Conservation (phyloP, 352 stramenopile species). For the Phytopythium ostracodes region DNA sequence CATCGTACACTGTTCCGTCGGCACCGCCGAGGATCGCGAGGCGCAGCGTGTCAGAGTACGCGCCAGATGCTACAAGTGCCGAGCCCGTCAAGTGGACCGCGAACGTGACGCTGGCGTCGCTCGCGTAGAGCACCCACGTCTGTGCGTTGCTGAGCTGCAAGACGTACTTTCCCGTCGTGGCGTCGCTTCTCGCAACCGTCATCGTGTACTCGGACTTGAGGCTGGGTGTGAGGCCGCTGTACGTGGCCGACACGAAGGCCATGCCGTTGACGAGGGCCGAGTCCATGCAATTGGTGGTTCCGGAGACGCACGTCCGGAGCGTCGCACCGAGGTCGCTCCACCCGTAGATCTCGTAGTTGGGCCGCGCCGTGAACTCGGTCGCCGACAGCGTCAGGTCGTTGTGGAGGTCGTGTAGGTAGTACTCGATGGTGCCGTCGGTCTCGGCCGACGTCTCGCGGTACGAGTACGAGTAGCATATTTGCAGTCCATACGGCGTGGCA, state of each 20-base stretch:
- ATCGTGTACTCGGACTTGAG: constrained; percentile 52
- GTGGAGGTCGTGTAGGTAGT: constrained; percentile 51
- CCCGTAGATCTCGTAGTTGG: constrained; percentile 57
- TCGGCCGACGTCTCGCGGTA: constrained; percentile 40
- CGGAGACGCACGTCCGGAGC: constrained; percentile 44
- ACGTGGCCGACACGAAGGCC: constrained; percentile 64
- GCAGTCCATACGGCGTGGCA: constrained; percentile 42
- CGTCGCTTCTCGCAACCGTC: constrained; percentile 30
- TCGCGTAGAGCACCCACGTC: constrained; percentile 73
- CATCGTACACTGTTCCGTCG: constrained; percentile 43
- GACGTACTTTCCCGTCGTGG: constrained; percentile 44
- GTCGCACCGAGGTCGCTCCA: constrained; percentile 63
- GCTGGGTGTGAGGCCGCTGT: constrained; percentile 45
- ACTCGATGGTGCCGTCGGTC: constrained; percentile 49
- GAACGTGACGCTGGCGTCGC: constrained; percentile 31
- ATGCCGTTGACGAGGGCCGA: constrained; percentile 61
- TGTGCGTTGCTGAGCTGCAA: constrained; percentile 63
- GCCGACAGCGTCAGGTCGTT: constrained; percentile 70
- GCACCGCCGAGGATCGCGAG: constrained; percentile 43
- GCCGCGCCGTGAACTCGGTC: constrained; percentile 44
- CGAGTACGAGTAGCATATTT: constrained; percentile 58
- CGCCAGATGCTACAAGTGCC: constrained; percentile 34
- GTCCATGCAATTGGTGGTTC: constrained; percentile 41
- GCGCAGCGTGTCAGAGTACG: constrained; percentile 49
- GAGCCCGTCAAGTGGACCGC: constrained; percentile 34